Base-by-base conservation (phyloP, 2,329 filamentous ascomycete species). In the Colletotrichum tanaceti region DNA sequence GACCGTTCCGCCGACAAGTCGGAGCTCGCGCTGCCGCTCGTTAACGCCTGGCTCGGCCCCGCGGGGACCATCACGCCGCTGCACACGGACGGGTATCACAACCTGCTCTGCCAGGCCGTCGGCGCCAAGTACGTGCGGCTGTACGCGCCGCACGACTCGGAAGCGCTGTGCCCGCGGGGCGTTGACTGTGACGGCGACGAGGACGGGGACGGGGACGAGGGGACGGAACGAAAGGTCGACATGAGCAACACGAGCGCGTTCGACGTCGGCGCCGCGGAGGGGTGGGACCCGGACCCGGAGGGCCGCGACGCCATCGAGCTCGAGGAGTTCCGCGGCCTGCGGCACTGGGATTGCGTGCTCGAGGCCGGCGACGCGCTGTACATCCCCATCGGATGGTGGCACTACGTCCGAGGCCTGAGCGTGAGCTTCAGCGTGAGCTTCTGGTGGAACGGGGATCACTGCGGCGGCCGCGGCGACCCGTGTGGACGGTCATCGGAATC, bases 341-440 rank as follows among this genome's bases (percentile, higher is more conserved):
- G 86, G 62, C 95, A 91, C 75, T 80, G 92, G 41, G 96, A 99
- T 75, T 90, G 90, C 64, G 86, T 98, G 1, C 80, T 99, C 6
- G 88, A 86, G 38, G 91, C 92, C 0, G 96, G 95, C 0, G 94
- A 99, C 61, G 91, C 90, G 71, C 77, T 99, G 61, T 96, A 97
- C 77, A 93, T 99, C 61, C 96, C 96, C 0, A 86, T 93, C 5
- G 96, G 95, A 0, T 99, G 96, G 95, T 99, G 96, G 96, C 96
- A 99, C 82, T 98, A 98, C 79, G 93, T 98, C 4, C 86, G 92
- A 68, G 93, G 93, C 58, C 77, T 98, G 74, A 93, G 89, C 65
- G 88, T 93, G 22, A 97, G 95, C 76, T 94, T 97, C 75, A 98
- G 94, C 73, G 94, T 98, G 14, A 98, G 94, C 76, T 98, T 98